phyloP scores from a whole-genome alignment of 805 yeast species.

The Metschnikowia colocasiae region DNA sequence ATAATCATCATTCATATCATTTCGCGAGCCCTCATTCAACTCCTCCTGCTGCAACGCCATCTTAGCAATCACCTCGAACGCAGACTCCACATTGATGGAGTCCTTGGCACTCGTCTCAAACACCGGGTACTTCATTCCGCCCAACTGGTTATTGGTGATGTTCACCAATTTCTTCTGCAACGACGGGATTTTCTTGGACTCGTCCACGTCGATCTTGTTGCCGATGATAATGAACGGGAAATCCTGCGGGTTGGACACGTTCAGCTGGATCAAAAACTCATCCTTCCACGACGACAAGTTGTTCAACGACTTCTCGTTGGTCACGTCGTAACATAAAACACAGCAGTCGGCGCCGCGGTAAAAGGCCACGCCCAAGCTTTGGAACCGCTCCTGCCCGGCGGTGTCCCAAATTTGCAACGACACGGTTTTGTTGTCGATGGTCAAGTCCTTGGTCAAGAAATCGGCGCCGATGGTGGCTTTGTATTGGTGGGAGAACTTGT shows the following conservation, averaged over 20 bases:
- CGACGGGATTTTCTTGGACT: slow-evolving; percentile 70
- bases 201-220: slow-evolving; percentile 93
- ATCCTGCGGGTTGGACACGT: slow-evolving; percentile 87
- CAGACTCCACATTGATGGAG: slow-evolving; percentile 90
- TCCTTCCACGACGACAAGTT: slow-evolving; percentile 89
- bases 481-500: slow-evolving; percentile 90
- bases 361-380: slow-evolving; percentile 93
- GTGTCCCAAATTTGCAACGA: slow-evolving; percentile 72
- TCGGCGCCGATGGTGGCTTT: slow-evolving; percentile 99
- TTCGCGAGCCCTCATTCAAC: slow-evolving; percentile 73
- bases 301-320: slow-evolving; percentile 90
- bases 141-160: slow-evolving; percentile 47
- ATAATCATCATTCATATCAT: slow-evolving; percentile 68
- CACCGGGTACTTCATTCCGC: slow-evolving; percentile 68
- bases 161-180: slow-evolving; percentile 49
- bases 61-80: slow-evolving; percentile 93
- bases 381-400: slow-evolving; percentile 70
- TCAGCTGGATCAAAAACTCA: slow-evolving; percentile 90
- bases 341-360: slow-evolving; percentile 98
- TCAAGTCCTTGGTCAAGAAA: slow-evolving; percentile 85
- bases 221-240: slow-evolving; percentile 96
- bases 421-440: slow-evolving; percentile 77
- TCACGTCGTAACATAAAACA: slow-evolving; percentile 92
- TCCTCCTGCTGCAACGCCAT: slow-evolving; percentile 95
- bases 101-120: slow-evolving; percentile 98